Evolutionary conservation across 78 protist species (phyloP).

Genomic region (Dictyostelium firmibasis): DNA sequence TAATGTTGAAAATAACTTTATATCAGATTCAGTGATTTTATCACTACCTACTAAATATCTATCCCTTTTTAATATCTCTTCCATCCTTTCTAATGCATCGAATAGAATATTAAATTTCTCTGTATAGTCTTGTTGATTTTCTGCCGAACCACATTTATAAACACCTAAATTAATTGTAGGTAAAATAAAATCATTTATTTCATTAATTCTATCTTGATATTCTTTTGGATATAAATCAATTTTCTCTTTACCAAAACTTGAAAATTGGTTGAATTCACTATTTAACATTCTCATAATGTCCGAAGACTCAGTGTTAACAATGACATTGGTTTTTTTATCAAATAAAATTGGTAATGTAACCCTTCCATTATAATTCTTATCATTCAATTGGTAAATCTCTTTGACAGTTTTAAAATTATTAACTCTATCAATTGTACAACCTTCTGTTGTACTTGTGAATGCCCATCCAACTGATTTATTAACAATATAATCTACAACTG

Average conservation of each 20-base stretch:
- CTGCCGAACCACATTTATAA: slow-evolving; percentile 91
- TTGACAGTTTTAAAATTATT: not conserved
- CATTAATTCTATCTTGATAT: slow-evolving; percentile 51
- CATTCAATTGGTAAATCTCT: slow-evolving; percentile 5
- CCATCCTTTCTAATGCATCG: slow-evolving; percentile 82
- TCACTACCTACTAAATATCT: slow-evolving; percentile 76
- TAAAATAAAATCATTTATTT: slow-evolving; percentile 84
- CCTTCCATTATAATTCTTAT: slow-evolving; percentile 44
- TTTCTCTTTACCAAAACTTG: slow-evolving; percentile 36
- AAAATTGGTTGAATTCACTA: slow-evolving; percentile 82
- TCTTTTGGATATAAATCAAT: slow-evolving; percentile 87
- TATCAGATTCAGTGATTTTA: slow-evolving; percentile 91
- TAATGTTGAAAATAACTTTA: slow-evolving; percentile 91
- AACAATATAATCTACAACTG: slow-evolving; percentile 26
- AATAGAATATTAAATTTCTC: slow-evolving; percentile 57
- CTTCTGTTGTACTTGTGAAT: slow-evolving; percentile 1
- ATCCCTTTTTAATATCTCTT: slow-evolving; percentile 65
- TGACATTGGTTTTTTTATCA: slow-evolving; percentile 77
- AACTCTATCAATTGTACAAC: slow-evolving; percentile 31
- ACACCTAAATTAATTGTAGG: slow-evolving; percentile 91
- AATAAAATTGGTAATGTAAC: slow-evolving; percentile 91
- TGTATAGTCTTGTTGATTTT: slow-evolving; percentile 77
- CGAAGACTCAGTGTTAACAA: slow-evolving; percentile 93
- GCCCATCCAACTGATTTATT: slow-evolving; percentile 30
- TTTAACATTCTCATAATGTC: slow-evolving; percentile 90